Percentiles rank a stretch among this genome's conserved stretches.
phyloP scores from a whole-genome alignment of 202 grass and related monocot species.

The Schoenoplectus triqueter region DNA sequence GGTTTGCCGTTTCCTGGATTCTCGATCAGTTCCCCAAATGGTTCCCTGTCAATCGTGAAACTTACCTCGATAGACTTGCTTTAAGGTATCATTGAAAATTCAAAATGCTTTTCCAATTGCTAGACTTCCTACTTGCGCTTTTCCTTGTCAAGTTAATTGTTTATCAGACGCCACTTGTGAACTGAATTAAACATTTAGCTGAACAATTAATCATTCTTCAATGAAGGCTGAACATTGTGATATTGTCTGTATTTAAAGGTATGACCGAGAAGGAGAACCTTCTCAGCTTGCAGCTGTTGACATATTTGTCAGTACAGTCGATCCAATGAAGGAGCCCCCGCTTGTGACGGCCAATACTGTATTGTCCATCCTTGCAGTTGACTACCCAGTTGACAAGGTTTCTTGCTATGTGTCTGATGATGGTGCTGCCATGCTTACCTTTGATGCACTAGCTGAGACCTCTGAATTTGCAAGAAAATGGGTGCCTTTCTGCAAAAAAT shows the following conservation, averaged over 20 bases:
- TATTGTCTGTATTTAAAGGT: slow-evolving; percentile 55
- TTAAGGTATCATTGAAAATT: slow-evolving; percentile 64
- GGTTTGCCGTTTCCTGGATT: slow-evolving; percentile 96
- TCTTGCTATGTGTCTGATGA: slow-evolving; percentile 99
- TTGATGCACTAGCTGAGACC: slow-evolving; percentile 84
- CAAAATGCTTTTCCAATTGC: slow-evolving; percentile 14
- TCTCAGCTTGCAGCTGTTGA: slow-evolving; percentile 91
- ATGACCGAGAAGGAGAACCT: slow-evolving; percentile 85
- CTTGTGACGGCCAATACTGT: slow-evolving; percentile 97
- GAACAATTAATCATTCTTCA: slow-evolving; percentile 26
- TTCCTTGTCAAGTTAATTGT: background rate
- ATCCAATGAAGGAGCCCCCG: slow-evolving; percentile 95
- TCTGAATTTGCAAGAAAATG: slow-evolving; percentile 99
- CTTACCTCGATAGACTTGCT: slow-evolving; percentile 89
- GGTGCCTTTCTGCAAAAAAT: slow-evolving; percentile 93
- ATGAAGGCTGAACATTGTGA: slow-evolving; percentile 23
- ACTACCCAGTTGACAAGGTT: slow-evolving; percentile 93
- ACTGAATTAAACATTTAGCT: slow-evolving; percentile 4
- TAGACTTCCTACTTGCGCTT: slow-evolving; percentile 38
- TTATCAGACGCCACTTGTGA: slow-evolving; percentile 12
- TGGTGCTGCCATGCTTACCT: slow-evolving; percentile 91
- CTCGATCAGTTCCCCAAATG: slow-evolving; percentile 98
- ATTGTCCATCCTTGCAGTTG: slow-evolving; percentile 89
- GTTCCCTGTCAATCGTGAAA: slow-evolving; percentile 94
- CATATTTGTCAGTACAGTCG: slow-evolving; percentile 97